phyloP scores from a whole-genome alignment of 257 asterid species.

The Penstemon barbatus region DNA sequence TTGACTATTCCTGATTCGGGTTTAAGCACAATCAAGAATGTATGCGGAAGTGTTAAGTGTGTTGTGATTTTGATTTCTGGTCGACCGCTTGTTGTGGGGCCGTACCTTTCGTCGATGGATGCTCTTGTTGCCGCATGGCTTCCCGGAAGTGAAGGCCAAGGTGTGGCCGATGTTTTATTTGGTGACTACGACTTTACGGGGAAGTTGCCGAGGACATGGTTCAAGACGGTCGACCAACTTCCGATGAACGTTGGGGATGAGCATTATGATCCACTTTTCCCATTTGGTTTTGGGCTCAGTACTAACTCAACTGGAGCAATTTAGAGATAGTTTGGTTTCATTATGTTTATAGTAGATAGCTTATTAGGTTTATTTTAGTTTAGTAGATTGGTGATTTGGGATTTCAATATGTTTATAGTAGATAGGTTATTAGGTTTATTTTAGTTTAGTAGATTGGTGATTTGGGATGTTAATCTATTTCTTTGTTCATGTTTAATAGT shows the following conservation, averaged over 20 bases:
- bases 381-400: no score
- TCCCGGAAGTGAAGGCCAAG: slow-evolving; percentile 63
- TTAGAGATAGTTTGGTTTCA: no score
- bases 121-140: slow-evolving; percentile 69
- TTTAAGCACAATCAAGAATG: slow-evolving; percentile 28
- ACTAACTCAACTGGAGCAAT: slow-evolving; percentile 18
- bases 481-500: no score
- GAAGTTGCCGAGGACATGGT: slow-evolving; percentile 55
- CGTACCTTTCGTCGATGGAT: slow-evolving; percentile 36
- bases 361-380: no score
- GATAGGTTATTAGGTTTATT: no score
- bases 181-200: slow-evolving; percentile 61
- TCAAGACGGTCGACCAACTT: slow-evolving; percentile 49
- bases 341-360: no score
- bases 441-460: no score
- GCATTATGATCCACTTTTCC: slow-evolving; percentile 21
- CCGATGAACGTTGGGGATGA: slow-evolving; percentile 56
- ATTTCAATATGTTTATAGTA: no score
- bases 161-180: slow-evolving; percentile 55
- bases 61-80: slow-evolving; percentile 30
- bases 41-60: slow-evolving; percentile 44
- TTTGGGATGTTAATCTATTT: no score
- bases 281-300: slow-evolving; percentile 52
- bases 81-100: slow-evolving; percentile 43
- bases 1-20: slow-evolving; percentile 44